A percentile compares a stretch with the other conserved stretches of the same genome.
These are phyloP conservation scores for Penicillium sp. DNA, from an alignment of 2,329 filamentous ascomycete genomes.

Conservation along the genomic window DNA sequence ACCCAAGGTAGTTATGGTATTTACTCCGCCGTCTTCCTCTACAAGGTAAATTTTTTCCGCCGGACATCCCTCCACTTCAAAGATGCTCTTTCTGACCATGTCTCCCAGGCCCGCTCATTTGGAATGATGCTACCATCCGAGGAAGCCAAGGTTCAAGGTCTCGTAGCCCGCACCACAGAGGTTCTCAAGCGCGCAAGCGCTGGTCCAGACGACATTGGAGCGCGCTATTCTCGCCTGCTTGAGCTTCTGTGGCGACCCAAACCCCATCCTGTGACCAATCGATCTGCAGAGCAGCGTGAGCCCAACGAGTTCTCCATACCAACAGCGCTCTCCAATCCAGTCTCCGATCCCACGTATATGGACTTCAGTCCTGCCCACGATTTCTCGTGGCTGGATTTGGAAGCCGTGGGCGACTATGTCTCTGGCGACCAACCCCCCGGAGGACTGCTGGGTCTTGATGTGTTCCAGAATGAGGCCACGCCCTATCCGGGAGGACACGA, in stretches of 20 bases:
- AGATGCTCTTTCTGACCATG: background rate
- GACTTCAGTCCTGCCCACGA: slow-evolving; percentile 47
- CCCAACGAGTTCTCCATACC: slow-evolving; percentile 30
- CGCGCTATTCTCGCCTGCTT: slow-evolving; percentile 56
- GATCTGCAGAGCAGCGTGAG: slow-evolving; percentile 23
- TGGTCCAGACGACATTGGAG: slow-evolving; percentile 54
- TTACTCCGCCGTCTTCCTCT: slow-evolving; percentile 60
- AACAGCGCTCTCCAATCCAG: slow-evolving; percentile 24
- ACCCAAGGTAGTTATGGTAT: slow-evolving; percentile 42
- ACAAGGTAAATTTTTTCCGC: slow-evolving; percentile 46
- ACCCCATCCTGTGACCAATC: slow-evolving; percentile 17
- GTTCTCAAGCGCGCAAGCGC: slow-evolving; percentile 54
- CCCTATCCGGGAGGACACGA: slow-evolving; percentile 27
- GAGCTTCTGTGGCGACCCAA: slow-evolving; percentile 54
- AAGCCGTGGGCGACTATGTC: slow-evolving; percentile 55
- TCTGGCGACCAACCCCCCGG: slow-evolving; percentile 40
- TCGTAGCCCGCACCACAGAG: slow-evolving; percentile 55
- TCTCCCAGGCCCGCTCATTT: slow-evolving; percentile 48
- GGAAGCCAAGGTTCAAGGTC: slow-evolving; percentile 50
- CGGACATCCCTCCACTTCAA: background rate
- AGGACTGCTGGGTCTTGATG: slow-evolving; percentile 32
- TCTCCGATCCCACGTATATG: slow-evolving; percentile 35
- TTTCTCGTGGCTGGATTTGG: slow-evolving; percentile 58
- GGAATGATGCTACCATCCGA: slow-evolving; percentile 53
- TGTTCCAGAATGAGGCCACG: slow-evolving; percentile 28